Evolutionary conservation across 352 stramenopile species (phyloP), one percentile per base, ranked within the genome.

Genomic region (Phytopythium boreale): DNA sequence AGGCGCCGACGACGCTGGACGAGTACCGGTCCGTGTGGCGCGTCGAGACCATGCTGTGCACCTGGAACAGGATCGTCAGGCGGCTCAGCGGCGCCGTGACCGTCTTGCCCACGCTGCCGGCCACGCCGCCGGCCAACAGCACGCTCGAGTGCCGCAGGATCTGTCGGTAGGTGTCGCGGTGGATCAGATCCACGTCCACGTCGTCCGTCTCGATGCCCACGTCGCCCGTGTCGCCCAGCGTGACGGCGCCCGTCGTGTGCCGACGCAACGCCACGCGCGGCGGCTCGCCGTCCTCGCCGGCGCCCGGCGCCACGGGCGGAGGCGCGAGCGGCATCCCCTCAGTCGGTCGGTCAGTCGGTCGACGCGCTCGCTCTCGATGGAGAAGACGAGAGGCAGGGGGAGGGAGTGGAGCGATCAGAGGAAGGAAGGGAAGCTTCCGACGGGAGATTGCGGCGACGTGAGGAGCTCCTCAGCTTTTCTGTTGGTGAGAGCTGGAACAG

Each of bases 31-130:
- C 86, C 37, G 85, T 94, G 72, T 94, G 85, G 11, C 84, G 81
- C 61, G 87, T 92, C 26, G 87, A 94, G 14, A 99, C 91, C 89
- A 98, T 97, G 34, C 89, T 96, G 77, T 98, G 93, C 22, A 99
- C 96, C 79, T 98, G 95, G 79, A 97, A 98, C 22, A 98, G 79
- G 68, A 99, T 98, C 31, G 96, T 98, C 7, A 98, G 76, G 19
- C 95, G 91, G 69, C 87, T 97, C 8, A 99, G 81, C 43, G 96
- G 96, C 39, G 96, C 96, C 11, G 96, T 99, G 37, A 98, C 79
- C 15, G 95, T 98, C 79, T 99, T 99, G 55, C 93, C 95, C 24
- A 98, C 82, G 67, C 90, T 97, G 34, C 96, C 96, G n/a, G 96
- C 95, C 60, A 98, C 83, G 39, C 96, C 96, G 46, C 96, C 96